These are phyloP conservation scores for Plantago lanceolata DNA, from an alignment of 305 asterid species.

Conservation along the genomic window DNA sequence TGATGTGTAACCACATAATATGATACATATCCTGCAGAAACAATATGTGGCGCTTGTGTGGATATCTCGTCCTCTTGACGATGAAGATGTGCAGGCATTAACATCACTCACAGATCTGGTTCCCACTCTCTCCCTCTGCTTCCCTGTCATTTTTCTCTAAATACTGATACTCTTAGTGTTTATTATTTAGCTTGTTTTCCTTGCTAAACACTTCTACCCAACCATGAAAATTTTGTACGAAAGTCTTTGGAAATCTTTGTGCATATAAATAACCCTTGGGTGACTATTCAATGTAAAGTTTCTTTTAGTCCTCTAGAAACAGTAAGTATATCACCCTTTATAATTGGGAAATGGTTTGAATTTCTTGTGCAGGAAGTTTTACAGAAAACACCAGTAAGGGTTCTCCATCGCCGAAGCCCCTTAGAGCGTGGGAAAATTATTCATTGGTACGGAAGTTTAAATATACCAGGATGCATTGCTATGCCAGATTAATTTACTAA, in stretches of 20 bases:
- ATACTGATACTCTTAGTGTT: too few species aligned
- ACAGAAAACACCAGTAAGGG: constrained; percentile 92
- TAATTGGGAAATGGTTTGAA: constrained; percentile 14
- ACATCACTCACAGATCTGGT: constrained; percentile 63
- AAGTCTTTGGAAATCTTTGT: too few species aligned
- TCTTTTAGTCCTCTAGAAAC: neutral
- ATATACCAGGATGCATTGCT: constrained; percentile 12
- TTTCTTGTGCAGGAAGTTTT: constrained; percentile 52
- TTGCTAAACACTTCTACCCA: too few species aligned
- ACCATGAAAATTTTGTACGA: too few species aligned
- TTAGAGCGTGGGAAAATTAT: constrained; percentile 69
- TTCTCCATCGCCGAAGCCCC: constrained; percentile 97
- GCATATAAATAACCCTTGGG: neutral
- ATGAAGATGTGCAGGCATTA: constrained; percentile 49
- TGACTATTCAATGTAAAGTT: neutral
- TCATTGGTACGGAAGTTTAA: constrained; percentile 56
- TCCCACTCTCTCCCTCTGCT: neutral
- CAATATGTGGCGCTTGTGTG: constrained; percentile 87
- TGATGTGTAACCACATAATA: constrained; percentile 17
- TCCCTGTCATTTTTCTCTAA: neutral
- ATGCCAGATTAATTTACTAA: constrained; percentile 22
- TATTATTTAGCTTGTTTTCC: too few species aligned
- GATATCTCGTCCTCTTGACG: constrained; percentile 64
- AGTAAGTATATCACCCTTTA: neutral
- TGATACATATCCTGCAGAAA: constrained; percentile 48